These are phyloP conservation scores for Lolium multiflorum DNA, from an alignment of 176 grass and related monocot species.

Conservation along the genomic window DNA sequence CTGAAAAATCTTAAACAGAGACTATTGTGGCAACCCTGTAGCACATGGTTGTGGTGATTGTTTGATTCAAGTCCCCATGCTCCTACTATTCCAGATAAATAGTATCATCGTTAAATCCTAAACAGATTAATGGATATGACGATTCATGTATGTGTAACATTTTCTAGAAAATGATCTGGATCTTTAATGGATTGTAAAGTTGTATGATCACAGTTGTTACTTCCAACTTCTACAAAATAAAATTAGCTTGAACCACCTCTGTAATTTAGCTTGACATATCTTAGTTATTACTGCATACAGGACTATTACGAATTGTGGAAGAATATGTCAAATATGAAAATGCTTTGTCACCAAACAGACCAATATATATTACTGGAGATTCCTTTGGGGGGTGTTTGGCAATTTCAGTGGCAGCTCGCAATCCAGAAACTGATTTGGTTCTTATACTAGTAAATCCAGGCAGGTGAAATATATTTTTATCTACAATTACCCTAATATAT, in stretches of 20 bases:
- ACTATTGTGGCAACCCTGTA: neutral
- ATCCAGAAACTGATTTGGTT: conserved; percentile 57
- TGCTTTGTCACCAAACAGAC: conserved; percentile 46
- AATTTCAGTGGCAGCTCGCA: conserved; percentile 58
- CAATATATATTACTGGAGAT: conserved; percentile 67
- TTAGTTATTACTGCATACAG: conserved; percentile 34
- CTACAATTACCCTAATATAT: neutral
- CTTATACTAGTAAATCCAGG: conserved; percentile 78
- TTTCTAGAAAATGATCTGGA: neutral
- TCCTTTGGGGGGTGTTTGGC: conserved; percentile 63
- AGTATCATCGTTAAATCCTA: neutral
- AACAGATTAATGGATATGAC: neutral
- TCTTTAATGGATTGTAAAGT: neutral
- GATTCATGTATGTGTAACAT: neutral
- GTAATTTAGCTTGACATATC: neutral
- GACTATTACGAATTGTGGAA: conserved; percentile 53
- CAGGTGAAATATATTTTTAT: conserved; percentile 45
- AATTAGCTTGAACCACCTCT: neutral
- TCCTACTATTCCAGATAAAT: neutral
- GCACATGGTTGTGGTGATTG: neutral
- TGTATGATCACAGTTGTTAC: neutral
- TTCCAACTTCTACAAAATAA: neutral
- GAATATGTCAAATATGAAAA: conserved; percentile 49
- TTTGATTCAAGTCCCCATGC: neutral
- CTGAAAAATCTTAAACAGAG: neutral